These are phyloP conservation scores for Argentina anserina DNA, from an alignment of 306 rosid species.

Conservation along the genomic window DNA sequence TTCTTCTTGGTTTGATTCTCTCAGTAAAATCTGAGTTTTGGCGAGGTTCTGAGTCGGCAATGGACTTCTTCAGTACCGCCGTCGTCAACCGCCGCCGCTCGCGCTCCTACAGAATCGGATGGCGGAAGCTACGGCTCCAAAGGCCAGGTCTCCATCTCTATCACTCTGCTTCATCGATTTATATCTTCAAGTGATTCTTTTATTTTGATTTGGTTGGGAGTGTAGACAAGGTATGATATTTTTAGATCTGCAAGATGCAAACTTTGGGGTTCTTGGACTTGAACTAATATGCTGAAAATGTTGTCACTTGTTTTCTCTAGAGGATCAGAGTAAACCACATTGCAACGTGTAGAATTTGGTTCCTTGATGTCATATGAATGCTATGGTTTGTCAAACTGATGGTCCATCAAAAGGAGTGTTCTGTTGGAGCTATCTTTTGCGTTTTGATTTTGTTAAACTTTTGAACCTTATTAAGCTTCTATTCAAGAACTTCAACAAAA, in stretches of 20 bases:
- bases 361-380: neutral
- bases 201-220: too few relatives aligned
- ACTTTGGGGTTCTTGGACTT: too few relatives aligned
- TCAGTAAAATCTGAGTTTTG: neutral
- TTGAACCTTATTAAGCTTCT: too few relatives aligned
- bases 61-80: constrained; percentile 21
- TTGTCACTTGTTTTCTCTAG: neutral
- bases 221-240: too few relatives aligned
- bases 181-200: neutral
- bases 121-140: constrained; percentile 20
- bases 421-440: too few relatives aligned
- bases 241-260: too few relatives aligned
- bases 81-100: constrained; percentile 23
- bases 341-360: neutral
- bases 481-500: too few relatives aligned
- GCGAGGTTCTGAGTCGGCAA: constrained; percentile 14
- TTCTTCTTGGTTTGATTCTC: neutral
- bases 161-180: neutral
- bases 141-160: constrained; percentile 44
- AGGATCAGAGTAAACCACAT: neutral
- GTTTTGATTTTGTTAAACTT: neutral
- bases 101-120: constrained; percentile 52
- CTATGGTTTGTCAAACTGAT: neutral
- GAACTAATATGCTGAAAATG: too few relatives aligned
- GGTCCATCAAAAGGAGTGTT: neutral